phyloP scores from a whole-genome alignment of 805 yeast genomes.

The Torulaspora gathmanii region DNA sequence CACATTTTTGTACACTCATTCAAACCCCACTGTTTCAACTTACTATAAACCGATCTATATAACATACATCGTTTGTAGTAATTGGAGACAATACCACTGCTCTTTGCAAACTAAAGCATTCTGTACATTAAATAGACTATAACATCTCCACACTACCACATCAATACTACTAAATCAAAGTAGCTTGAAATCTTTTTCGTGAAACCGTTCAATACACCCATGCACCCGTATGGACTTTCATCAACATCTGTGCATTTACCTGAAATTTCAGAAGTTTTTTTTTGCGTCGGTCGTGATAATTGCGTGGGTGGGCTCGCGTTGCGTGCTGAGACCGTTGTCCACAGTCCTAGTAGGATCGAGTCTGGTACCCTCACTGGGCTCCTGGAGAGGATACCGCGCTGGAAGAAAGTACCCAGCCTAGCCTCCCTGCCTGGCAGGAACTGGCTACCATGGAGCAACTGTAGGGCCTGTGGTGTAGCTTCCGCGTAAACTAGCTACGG shows the following conservation, averaged over 20 bases:
- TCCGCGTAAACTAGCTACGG: constrained; percentile 1
- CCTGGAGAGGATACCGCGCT: neutral
- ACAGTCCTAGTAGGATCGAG: neutral
- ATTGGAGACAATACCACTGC: constrained; percentile 9
- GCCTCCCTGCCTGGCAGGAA: neutral
- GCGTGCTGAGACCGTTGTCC: neutral
- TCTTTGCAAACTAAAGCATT: neutral
- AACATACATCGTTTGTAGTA: constrained; percentile 13
- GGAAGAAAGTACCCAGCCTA: neutral
- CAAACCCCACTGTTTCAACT: constrained; percentile 3
- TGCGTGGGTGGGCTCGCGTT: neutral
- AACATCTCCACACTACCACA: neutral
- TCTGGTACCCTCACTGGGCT: too few relatives aligned
- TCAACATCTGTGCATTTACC: neutral
- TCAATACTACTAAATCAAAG: neutral
- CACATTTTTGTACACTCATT: neutral
- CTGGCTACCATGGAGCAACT: neutral
- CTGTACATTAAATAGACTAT: neutral
- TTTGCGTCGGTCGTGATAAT: neutral
- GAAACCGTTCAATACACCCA: neutral
- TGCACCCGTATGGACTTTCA: neutral
- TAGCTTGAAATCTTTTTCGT: too few relatives aligned
- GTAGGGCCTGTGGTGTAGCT: neutral
- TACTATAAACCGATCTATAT: constrained; percentile 8
- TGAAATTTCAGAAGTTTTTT: neutral